Evolutionary conservation across 148 eudicot genomes (phyloP).

Genomic region (Simmondsia chinensis): DNA sequence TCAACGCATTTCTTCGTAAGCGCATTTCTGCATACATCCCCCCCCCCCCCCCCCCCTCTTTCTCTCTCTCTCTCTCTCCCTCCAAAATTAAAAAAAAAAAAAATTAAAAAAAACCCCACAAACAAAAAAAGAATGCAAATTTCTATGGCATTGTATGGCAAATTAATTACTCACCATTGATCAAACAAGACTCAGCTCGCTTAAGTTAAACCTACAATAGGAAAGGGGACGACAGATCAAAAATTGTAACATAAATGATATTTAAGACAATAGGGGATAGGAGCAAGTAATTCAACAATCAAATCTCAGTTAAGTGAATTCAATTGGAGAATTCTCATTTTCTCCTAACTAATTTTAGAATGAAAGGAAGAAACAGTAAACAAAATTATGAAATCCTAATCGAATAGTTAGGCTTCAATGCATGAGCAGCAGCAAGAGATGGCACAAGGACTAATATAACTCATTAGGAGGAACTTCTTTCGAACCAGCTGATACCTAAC

Average conservation of each 20-base stretch:
- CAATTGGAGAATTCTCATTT: too few species aligned
- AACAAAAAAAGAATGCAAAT: neutral
- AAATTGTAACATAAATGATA: too few species aligned
- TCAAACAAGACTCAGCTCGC: constrained; percentile 95
- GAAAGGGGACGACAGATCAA: too few species aligned
- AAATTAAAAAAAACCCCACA: neutral
- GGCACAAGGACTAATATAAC: constrained; percentile 53
- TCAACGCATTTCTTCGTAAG: too few species aligned
- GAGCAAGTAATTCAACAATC: too few species aligned
- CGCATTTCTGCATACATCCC: too few species aligned
- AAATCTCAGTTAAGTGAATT: too few species aligned
- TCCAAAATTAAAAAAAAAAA: neutral
- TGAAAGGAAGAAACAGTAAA: neutral
- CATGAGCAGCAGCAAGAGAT: constrained; percentile 80
- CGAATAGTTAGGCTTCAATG: constrained; percentile 80
- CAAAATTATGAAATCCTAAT: constrained; percentile 23
- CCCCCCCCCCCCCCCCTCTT: too few species aligned
- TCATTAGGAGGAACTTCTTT: constrained; percentile 46
- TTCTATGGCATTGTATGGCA: neutral
- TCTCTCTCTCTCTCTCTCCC: too few species aligned
- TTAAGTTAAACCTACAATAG: constrained; percentile 68
- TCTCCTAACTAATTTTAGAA: neutral
- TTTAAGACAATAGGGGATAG: too few species aligned
- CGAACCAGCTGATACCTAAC: constrained; percentile 24
- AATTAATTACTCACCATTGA: constrained; percentile 63